These are phyloP conservation scores for Mycena sp. DNA, from an alignment of 1,284 basidiomycete species.

Conservation along the genomic window DNA sequence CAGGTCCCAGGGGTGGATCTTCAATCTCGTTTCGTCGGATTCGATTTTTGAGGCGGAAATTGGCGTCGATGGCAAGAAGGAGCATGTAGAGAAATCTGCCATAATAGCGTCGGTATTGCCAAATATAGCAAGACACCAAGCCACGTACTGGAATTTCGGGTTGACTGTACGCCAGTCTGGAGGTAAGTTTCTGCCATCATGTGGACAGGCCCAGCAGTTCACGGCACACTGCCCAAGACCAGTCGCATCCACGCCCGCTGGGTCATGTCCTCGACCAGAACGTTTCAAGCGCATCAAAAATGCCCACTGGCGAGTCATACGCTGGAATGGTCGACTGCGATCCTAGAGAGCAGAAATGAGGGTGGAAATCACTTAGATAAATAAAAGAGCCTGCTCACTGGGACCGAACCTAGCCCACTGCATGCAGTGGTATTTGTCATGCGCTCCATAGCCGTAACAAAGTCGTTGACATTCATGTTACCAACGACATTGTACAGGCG, in stretches of 20 bases:
- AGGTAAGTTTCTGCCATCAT: constrained; percentile 24
- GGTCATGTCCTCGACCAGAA: constrained; percentile 23
- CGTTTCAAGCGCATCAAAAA: constrained; percentile 19
- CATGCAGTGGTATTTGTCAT: constrained; percentile 12
- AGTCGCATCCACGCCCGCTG: background rate
- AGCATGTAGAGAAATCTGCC: constrained; percentile 37
- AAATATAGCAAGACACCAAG: background rate
- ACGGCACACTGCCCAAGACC: constrained; percentile 7
- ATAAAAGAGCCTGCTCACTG: background rate
- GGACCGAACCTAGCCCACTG: constrained; percentile 12
- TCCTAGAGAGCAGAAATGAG: constrained; percentile 6
- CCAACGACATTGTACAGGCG: constrained; percentile 24
- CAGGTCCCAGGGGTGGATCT: constrained; percentile 31
- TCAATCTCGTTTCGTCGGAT: constrained; percentile 23
- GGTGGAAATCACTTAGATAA: background rate
- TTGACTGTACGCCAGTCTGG: constrained; percentile 18
- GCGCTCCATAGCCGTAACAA: constrained; percentile 19
- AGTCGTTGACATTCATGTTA: constrained; percentile 23
- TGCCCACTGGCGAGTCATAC: constrained; percentile 33
- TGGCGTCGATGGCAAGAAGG: constrained; percentile 36
- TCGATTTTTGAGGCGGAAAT: constrained; percentile 37
- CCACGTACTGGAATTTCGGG: constrained; percentile 13
- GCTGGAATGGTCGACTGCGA: constrained; percentile 26
- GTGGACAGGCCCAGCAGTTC: constrained; percentile 27
- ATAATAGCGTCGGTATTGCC: too few relatives aligned